phyloP scores from a whole-genome alignment of 2,329 filamentous ascomycete species.

The Fusarium mangiferae region DNA sequence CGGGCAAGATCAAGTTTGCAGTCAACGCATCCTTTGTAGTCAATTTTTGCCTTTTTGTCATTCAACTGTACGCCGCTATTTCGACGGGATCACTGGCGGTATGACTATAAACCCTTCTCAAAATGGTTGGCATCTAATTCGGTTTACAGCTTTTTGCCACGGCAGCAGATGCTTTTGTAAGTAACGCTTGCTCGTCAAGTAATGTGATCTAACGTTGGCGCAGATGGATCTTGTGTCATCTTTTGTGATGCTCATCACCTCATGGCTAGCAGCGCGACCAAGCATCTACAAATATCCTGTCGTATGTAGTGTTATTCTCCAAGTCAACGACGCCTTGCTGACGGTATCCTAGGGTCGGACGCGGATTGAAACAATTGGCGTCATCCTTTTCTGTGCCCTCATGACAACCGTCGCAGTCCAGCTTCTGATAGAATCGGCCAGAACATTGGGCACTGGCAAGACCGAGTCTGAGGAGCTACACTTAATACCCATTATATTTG shows the following conservation, averaged over 20 bases:
- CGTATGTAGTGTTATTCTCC: neutral
- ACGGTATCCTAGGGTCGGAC: neutral
- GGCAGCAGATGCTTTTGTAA: neutral
- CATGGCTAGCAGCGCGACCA: neutral
- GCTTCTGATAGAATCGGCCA: neutral
- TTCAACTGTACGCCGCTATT: neutral
- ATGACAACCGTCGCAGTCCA: neutral
- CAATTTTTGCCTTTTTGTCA: constrained; percentile 8
- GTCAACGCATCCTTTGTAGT: constrained; percentile 1
- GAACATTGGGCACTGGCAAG: neutral
- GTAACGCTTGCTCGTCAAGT: rapidly evolving
- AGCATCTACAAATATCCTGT: constrained; percentile 1
- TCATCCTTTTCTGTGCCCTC: neutral
- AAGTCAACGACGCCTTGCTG: no score
- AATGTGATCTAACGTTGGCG: neutral
- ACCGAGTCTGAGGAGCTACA: neutral
- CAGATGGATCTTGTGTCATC: neutral
- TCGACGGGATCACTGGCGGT: neutral
- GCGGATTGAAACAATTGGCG: neutral
- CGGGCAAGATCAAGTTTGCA: constrained; percentile 4
- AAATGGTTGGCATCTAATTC: neutral
- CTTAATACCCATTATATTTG: neutral
- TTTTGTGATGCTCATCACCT: neutral
- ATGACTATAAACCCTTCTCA: neutral
- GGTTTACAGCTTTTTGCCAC: neutral